Evolutionary conservation across 805 yeast genomes (phyloP), one percentile per base, ranked within the genome.

Genomic region (Ogataea trehalophila): DNA sequence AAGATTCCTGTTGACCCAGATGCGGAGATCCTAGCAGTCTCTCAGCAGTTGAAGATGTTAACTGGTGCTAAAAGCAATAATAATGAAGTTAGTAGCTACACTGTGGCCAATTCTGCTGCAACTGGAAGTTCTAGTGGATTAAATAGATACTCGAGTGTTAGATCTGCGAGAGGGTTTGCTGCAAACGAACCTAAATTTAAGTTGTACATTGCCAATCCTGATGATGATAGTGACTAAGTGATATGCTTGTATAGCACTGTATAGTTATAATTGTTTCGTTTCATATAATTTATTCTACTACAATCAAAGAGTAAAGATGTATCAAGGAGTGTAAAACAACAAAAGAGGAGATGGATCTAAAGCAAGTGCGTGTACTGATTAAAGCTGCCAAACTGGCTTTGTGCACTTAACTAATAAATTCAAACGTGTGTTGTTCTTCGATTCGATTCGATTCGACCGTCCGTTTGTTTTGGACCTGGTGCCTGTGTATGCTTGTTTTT

Each of bases 201-300:
- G 22, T 65, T 81, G 47, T 75, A 70, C 41, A 71, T 81, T 43
- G 85, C 83, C 17, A 81, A 81, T 49, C 87, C 87, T 0, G 87
- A 74, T 37, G 61, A 65, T 42, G 45, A 74, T 47, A 69, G 70
- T 46, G 75, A 70, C 3, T 70, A 39, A 40, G 7, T n/a, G 22
- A 20, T 20, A 49, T 26, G 31, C 11, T 9, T 11, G 11, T 6
- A 26, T 33, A 33, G 15, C 7, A 15, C 16, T n/a, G 17, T 33
- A 33, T 15, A 15, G 9, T 15, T 13, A 15, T 14, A 31, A 11
- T 31, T 9, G 7, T 33, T 33, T 33, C 36, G 5, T 5, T 15
- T 13, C 15, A 15, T 11, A n/a, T 33, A 33, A 8, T 33, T 9
- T 26, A 26, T 9, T 9, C 31, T 11, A 8, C 11, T 9, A 26